Base-by-base conservation (phyloP, 805 yeast genomes). In the Huiozyma naganishii region DNA sequence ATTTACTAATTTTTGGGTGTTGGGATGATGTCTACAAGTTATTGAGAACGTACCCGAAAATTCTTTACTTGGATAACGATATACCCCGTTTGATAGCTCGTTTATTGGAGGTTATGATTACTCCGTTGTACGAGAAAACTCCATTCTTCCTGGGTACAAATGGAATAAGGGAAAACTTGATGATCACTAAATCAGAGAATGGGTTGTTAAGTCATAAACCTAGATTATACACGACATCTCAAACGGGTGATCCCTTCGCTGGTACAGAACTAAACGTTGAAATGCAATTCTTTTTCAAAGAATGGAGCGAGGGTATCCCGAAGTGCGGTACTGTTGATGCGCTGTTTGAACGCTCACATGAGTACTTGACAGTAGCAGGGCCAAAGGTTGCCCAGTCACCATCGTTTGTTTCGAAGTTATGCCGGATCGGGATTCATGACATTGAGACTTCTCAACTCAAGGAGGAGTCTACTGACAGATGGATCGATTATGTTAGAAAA, bases 401-500 rank as follows among this genome's bases (percentile, higher is more conserved):
- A 1, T 52, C 57, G 2, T 59, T 85, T 2, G 62, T 83, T 10
- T 64, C 75, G 6, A 76, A 79, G 49, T 42, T 89, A 0, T 73
- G 85, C 44, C 75, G 84, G 36, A 72, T 85, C n/a, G 79, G 76
- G 9, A 48, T 60, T 3, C 44, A 56, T 27, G 73, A 71, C 42
- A 57, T 77, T 34, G 39, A 48, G 7, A 36, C 34, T 12, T 42
- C 41, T 1, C n/a, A 45, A 6, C 44, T 45, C 7, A 49, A 51
- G 6, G 35, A 35, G 2, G 34, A 37, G 2, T 29, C 43, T 2
- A 44, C 49, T 8, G 52, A 59, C 4, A 47, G 44, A 10, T 78
- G 94, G 88, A 67, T 80, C 40, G 73, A 72, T 37, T 83, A 71
- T 51, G 74, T 72, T 52, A 72, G 95, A 48, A 74, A 76, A 46